Percentiles rank a stretch among this genome's conserved stretches.
These are phyloP conservation scores for Trichophyton rubrum DNA, from an alignment of 2,329 filamentous ascomycete genomes.

Conservation along the genomic window DNA sequence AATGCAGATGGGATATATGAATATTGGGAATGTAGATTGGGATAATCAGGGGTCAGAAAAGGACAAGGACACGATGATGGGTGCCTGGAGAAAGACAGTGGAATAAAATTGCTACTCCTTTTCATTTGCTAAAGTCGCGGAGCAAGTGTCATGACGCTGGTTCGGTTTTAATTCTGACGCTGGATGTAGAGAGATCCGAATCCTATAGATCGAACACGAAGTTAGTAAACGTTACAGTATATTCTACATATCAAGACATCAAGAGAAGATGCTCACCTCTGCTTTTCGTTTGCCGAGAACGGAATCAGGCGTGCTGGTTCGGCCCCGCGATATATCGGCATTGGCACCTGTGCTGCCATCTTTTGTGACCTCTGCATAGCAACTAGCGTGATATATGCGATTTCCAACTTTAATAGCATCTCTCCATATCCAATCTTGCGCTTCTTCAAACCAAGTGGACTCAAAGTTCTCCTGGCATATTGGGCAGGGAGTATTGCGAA, in stretches of 20 bases:
- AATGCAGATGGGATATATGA: background rate
- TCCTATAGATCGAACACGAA: constrained; percentile 15
- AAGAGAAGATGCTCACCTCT: constrained; percentile 37
- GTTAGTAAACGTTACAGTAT: background rate
- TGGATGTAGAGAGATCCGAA: constrained; percentile 25
- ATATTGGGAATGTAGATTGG: background rate
- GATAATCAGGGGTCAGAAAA: background rate
- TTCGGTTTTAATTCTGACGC: constrained; percentile 31
- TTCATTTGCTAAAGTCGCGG: too few species aligned
- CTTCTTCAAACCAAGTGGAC: constrained; percentile 80
- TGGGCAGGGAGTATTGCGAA: constrained; percentile 68
- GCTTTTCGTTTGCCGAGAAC: constrained; percentile 64
- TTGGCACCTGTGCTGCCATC: constrained; percentile 36
- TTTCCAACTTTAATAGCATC: constrained; percentile 68
- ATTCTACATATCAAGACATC: background rate
- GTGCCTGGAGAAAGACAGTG: background rate
- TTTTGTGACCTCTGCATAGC: constrained; percentile 68
- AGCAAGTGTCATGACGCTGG: constrained; percentile 17
- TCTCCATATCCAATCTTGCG: constrained; percentile 94
- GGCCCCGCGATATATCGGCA: constrained; percentile 22
- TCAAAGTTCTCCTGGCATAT: constrained; percentile 95
- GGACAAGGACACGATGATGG: background rate
- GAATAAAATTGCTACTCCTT: too few species aligned
- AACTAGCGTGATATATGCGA: constrained; percentile 80
- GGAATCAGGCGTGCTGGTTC: constrained; percentile 45